A percentile compares a stretch with the other conserved stretches of the same genome.
phyloP scores from a whole-genome alignment of 1,139 yeast genomes.

The Pichia sp. region DNA sequence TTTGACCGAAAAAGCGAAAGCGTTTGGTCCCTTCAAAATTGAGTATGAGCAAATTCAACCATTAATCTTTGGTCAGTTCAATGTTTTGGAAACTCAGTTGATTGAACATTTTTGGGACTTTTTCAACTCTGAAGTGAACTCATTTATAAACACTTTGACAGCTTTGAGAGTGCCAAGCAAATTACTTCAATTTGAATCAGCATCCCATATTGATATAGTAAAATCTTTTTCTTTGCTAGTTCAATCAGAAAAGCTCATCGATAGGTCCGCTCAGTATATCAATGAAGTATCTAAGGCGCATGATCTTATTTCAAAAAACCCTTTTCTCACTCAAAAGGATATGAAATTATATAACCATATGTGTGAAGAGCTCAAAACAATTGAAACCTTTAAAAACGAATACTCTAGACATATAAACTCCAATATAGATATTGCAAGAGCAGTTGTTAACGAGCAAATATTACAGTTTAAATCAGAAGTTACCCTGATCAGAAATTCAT shows the following conservation, averaged over 20 bases:
- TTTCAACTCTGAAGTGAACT: slow-evolving; percentile 28
- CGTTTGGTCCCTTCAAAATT: slow-evolving; percentile 37
- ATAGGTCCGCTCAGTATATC: too few species aligned
- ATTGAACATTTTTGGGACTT: slow-evolving; percentile 37
- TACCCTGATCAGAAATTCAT: slow-evolving; percentile 23
- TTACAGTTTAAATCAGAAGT: slow-evolving; percentile 1
- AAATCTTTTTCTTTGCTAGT: too few species aligned
- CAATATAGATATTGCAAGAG: slow-evolving; percentile 33
- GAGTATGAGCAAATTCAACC: slow-evolving; percentile 50
- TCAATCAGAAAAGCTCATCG: too few species aligned
- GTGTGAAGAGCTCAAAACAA: background rate
- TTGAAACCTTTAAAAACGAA: slow-evolving; percentile 33
- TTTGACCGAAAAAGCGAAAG: slow-evolving; percentile 34
- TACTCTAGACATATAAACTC: slow-evolving; percentile 27
- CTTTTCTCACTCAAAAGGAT: too few species aligned
- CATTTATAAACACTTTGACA: slow-evolving; percentile 26
- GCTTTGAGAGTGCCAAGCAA: slow-evolving; percentile 32
- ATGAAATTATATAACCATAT: background rate
- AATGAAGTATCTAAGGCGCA: too few species aligned
- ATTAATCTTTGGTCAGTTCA: slow-evolving; percentile 49
- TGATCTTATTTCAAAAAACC: background rate
- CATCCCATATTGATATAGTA: too few species aligned
- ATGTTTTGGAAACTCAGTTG: slow-evolving; percentile 48
- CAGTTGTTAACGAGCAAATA: slow-evolving; percentile 12
- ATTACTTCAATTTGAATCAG: slow-evolving; percentile 28